Percentiles rank a stretch among this genome's conserved stretches.
Evolutionary conservation across 2,329 filamentous ascomycete genomes (phyloP).

Genomic region (Colletotrichum paranaense): DNA sequence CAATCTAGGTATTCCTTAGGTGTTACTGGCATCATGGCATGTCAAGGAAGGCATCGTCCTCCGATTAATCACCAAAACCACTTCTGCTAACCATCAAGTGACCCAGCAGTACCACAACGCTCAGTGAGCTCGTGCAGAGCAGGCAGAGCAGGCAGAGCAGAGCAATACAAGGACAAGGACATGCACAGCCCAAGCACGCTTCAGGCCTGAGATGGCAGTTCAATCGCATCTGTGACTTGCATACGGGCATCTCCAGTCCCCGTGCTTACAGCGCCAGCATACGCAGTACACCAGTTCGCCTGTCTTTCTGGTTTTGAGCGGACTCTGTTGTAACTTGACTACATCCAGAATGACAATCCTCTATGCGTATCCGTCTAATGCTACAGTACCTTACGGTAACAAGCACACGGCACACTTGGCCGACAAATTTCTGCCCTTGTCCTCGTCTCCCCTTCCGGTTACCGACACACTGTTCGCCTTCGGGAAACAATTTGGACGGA

Average conservation of each 20-base stretch:
- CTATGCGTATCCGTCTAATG: not conserved
- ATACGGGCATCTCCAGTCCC: not conserved
- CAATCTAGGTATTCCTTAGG: not conserved
- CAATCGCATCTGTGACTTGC: not conserved
- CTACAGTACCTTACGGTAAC: not conserved
- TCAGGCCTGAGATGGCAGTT: not conserved
- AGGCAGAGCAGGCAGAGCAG: not conserved
- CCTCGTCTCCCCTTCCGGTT: not conserved
- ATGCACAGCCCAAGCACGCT: not conserved
- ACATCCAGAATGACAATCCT: not conserved
- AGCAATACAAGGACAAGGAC: not conserved
- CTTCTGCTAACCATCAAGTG: not conserved
- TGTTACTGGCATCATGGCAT: too few species aligned
- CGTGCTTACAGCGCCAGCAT: not conserved
- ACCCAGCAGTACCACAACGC: not conserved
- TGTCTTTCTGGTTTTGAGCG: not conserved
- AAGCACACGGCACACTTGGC: not conserved
- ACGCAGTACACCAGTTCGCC: not conserved
- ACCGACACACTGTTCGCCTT: not conserved
- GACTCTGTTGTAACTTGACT: not conserved
- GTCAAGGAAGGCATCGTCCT: not conserved
- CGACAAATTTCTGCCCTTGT: not conserved
- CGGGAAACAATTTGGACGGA: conserved; percentile 1
- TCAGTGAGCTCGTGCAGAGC: not conserved
- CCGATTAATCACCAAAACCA: not conserved